Conservation (phyloP, 179 eudicot species). For the Beta lomatogona region DNA sequence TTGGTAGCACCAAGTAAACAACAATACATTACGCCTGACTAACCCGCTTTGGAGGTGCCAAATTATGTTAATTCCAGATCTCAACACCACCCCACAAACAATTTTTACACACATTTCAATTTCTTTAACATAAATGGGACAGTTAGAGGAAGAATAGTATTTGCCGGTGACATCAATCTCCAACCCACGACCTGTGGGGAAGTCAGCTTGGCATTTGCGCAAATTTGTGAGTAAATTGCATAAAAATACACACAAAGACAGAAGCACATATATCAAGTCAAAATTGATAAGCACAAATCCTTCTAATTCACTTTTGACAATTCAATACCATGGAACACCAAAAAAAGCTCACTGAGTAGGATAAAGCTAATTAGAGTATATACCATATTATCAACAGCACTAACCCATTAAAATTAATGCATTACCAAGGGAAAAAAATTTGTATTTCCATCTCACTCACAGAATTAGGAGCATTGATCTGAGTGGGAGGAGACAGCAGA, state of each 20-base stretch:
- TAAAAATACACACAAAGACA: constrained; percentile 1
- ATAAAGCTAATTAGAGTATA: constrained; percentile 11
- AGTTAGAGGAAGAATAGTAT: background rate
- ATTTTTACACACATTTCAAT: background rate
- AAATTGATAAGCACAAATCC: constrained; percentile 19
- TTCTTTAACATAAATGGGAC: background rate
- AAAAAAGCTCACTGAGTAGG: constrained; percentile 11
- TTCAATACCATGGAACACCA: constrained; percentile 6
- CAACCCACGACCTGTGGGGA: background rate
- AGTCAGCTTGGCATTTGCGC: constrained; percentile 1
- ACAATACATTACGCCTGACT: background rate
- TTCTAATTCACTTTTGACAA: constrained; percentile 17
- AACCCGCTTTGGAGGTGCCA: background rate
- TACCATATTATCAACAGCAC: constrained; percentile 26
- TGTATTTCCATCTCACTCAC: constrained; percentile 27
- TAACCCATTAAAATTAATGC: constrained; percentile 11
- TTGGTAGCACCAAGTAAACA: background rate
- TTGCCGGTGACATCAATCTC: background rate
- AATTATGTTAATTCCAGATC: no score
- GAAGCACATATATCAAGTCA: constrained; percentile 21
- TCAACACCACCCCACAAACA: no score
- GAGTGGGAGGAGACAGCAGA: constrained; percentile 27
- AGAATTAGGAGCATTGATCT: constrained; percentile 20
- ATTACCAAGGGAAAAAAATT: background rate
- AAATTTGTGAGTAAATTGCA: constrained; percentile 7